These are phyloP conservation scores for Neofusicoccum umdonicola DNA, from an alignment of 2,329 filamentous ascomycete genomes.

Conservation along the genomic window DNA sequence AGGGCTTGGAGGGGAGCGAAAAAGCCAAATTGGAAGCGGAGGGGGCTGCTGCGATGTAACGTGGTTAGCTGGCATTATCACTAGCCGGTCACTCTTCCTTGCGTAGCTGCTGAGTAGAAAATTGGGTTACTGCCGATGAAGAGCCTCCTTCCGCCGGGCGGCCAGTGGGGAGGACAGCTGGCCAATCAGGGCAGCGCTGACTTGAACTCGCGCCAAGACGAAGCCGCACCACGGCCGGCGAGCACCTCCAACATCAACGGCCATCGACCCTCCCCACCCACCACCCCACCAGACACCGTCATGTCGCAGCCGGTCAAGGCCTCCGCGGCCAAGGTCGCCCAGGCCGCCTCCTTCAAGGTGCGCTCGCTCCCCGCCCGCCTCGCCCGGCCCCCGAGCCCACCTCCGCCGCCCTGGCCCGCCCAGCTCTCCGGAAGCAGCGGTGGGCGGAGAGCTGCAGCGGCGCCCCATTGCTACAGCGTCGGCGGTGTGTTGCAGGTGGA, in stretches of 20 bases:
- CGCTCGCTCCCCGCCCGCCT: background rate
- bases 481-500: background rate
- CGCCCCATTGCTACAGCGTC: background rate
- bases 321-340: slow-evolving; percentile 1
- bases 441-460: background rate
- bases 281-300: background rate
- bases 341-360: slow-evolving; percentile 17
- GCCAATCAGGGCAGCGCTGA: slow-evolving; percentile 1
- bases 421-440: background rate
- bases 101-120: background rate
- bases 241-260: background rate
- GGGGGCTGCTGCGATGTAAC: slow-evolving; percentile 1
- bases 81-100: background rate
- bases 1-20: slow-evolving; percentile 37
- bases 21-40: slow-evolving; percentile 26
- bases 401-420: background rate
- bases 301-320: slow-evolving; percentile 14
- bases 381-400: background rate
- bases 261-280: slow-evolving; percentile 12
- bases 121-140: background rate
- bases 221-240: slow-evolving; percentile 12
- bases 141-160: too few species aligned
- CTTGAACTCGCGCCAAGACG: slow-evolving; percentile 6
- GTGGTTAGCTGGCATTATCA: background rate
- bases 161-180: background rate